These are phyloP conservation scores for Tubosaeta sp. DNA, from an alignment of 768 basidiomycete genomes.

Conservation along the genomic window DNA sequence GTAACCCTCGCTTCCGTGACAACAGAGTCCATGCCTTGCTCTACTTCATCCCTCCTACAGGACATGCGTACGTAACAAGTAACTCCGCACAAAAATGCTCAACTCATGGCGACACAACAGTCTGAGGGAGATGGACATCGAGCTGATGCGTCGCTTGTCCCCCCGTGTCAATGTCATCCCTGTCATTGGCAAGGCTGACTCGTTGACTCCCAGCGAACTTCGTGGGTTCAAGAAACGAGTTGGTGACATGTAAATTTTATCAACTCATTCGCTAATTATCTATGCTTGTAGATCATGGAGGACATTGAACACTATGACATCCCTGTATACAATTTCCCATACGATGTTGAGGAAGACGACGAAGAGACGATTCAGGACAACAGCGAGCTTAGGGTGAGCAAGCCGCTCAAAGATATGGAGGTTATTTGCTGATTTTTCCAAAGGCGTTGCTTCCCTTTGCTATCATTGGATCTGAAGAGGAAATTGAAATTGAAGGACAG, in stretches of 20 bases:
- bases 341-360: constrained; percentile 98
- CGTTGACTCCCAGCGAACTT: constrained; percentile 89
- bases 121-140: constrained; percentile 97
- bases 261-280: constrained; percentile 1
- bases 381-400: constrained; percentile 80
- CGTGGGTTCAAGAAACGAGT: constrained; percentile 94
- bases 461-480: constrained; percentile 95
- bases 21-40: constrained; percentile 95
- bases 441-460: constrained; percentile 94
- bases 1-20: constrained; percentile 98
- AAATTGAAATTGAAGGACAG: constrained; percentile 89
- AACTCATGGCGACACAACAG: constrained; percentile 33
- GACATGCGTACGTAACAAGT: constrained; percentile 71
- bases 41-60: constrained; percentile 99
- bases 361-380: constrained; percentile 98
- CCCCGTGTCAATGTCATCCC: constrained; percentile 99
- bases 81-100: neutral
- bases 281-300: constrained; percentile 81
- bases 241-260: constrained; percentile 18
- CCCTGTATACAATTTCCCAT: constrained; percentile 99
- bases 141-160: constrained; percentile 96
- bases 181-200: constrained; percentile 94
- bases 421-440: constrained; percentile 1
- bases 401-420: neutral
- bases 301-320: constrained; percentile 99